Percentiles rank a stretch among this genome's conserved stretches.
Evolutionary conservation across 352 stramenopile genomes (phyloP).

Genomic region (Phytophthora podocarpi): DNA sequence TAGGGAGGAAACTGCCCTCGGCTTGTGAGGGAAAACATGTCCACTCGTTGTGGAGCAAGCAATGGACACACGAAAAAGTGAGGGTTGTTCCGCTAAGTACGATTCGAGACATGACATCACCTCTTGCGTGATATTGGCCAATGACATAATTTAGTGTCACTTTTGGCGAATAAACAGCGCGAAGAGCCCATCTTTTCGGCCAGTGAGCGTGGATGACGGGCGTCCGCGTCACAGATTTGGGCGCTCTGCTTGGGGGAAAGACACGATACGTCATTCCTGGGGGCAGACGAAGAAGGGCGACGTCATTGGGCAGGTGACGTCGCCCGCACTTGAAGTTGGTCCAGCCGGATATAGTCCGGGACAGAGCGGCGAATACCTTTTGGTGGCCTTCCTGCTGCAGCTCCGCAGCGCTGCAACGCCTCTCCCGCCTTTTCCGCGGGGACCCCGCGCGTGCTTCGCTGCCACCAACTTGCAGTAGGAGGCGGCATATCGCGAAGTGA

Average conservation of each 20-base stretch:
- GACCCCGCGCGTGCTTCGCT: slow-evolving; percentile 3
- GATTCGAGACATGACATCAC: slow-evolving; percentile 31
- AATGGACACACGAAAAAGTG: slow-evolving; percentile 26
- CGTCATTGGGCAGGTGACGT: slow-evolving; percentile 18
- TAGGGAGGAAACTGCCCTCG: slow-evolving; percentile 18
- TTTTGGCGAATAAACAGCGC: slow-evolving; percentile 3
- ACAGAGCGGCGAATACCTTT: no score
- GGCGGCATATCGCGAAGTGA: slow-evolving; percentile 6
- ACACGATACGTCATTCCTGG: slow-evolving; percentile 27
- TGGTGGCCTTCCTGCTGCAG: background rate
- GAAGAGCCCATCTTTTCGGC: background rate
- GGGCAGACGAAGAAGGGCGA: slow-evolving; percentile 11
- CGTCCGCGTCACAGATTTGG: slow-evolving; percentile 21
- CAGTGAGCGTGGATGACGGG: background rate
- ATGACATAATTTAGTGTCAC: background rate
- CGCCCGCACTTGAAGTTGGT: slow-evolving; percentile 19
- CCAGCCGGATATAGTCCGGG: no score
- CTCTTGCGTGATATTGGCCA: slow-evolving; percentile 14
- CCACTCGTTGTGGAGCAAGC: slow-evolving; percentile 22
- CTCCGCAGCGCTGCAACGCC: no score
- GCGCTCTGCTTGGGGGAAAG: slow-evolving; percentile 14
- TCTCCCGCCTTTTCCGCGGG: no score
- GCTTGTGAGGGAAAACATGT: slow-evolving; percentile 22
- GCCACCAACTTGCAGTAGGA: slow-evolving; percentile 7
- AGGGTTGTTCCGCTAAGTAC: slow-evolving; percentile 26